Evolutionary conservation across 192 early-diverging fungal genomes (phyloP).

Genomic region (Radiomyces spectabilis): DNA sequence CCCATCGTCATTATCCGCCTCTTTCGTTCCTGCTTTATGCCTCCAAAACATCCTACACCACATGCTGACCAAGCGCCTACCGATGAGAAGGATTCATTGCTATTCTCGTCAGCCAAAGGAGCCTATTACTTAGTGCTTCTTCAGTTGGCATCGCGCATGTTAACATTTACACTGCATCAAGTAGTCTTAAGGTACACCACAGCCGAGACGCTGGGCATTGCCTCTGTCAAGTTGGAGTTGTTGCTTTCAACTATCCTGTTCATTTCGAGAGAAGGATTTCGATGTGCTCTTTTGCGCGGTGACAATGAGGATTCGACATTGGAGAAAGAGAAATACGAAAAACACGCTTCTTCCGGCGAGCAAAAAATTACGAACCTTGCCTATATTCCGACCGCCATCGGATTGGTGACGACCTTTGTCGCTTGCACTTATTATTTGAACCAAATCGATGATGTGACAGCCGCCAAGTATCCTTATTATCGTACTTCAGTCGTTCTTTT

Average conservation of each 20-base stretch:
- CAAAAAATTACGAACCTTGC: constrained; percentile 69
- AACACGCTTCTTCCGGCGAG: too few relatives aligned
- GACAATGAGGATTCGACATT: constrained; percentile 10
- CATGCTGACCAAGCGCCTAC: too few relatives aligned
- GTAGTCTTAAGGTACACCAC: constrained; percentile 65
- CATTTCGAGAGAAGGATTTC: constrained; percentile 77
- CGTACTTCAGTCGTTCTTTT: constrained; percentile 54
- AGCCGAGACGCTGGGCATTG: constrained; percentile 72
- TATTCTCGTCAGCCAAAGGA: constrained; percentile 59
- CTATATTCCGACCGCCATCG: constrained; percentile 59
- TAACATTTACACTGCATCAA: constrained; percentile 81
- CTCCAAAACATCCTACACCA: too few relatives aligned
- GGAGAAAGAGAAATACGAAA: neutral
- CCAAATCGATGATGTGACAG: constrained; percentile 11
- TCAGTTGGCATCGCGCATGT: constrained; percentile 64
- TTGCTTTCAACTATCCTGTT: constrained; percentile 86
- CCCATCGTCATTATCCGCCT: too few relatives aligned
- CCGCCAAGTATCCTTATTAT: constrained; percentile 37
- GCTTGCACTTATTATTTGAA: constrained; percentile 46
- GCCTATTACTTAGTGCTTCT: constrained; percentile 68
- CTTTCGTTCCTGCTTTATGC: too few relatives aligned
- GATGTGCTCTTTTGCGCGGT: constrained; percentile 62
- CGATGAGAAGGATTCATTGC: constrained; percentile 3
- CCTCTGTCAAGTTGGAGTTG: constrained; percentile 78
- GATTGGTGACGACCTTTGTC: constrained; percentile 47